Percentiles rank a stretch among this genome's conserved stretches.
These are phyloP conservation scores for Fonsecaea pedrosoi DNA, from an alignment of 2,329 filamentous ascomycete species.

Conservation along the genomic window DNA sequence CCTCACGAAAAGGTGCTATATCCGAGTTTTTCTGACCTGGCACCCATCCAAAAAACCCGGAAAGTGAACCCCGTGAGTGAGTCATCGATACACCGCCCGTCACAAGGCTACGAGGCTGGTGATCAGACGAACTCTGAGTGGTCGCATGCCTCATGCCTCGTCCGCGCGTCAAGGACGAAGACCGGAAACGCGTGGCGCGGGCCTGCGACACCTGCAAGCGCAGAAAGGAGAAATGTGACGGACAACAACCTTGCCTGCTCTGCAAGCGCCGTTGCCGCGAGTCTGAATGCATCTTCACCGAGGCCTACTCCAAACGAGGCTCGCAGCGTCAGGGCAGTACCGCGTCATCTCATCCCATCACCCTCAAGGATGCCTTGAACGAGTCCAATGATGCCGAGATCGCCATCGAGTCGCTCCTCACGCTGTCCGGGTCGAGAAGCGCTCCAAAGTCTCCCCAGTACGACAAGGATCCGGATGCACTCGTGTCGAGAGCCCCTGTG, in stretches of 20 bases:
- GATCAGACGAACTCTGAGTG: conserved; percentile 4
- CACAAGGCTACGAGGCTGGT: conserved; percentile 23
- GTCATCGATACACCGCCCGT: conserved; percentile 1
- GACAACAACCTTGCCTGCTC: conserved; percentile 58
- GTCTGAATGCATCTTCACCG: conserved; percentile 51
- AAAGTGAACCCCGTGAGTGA: conserved; percentile 5
- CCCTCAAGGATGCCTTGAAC: conserved; percentile 33
- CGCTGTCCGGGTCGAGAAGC: conserved; percentile 38
- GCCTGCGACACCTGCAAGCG: conserved; percentile 43
- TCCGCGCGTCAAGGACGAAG: conserved; percentile 41
- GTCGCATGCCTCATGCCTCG: conserved; percentile 38
- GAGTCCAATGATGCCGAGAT: conserved; percentile 40
- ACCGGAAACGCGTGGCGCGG: conserved; percentile 40
- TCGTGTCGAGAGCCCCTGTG: conserved; percentile 44
- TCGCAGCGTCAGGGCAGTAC: conserved; percentile 11
- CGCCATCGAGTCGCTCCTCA: conserved; percentile 40
- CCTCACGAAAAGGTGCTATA: conserved; percentile 28
- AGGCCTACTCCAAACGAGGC: conserved; percentile 37
- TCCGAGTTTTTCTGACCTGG: conserved; percentile 23
- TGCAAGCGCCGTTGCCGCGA: conserved; percentile 53
- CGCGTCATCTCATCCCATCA: conserved; percentile 31
- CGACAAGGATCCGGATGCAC: conserved; percentile 25
- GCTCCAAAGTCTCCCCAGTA: conserved; percentile 36
- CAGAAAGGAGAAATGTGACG: conserved; percentile 61
- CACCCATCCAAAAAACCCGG: conserved; percentile 8